Base-by-base conservation (phyloP, 108 stramenopile species). In the Cyclotella baltica region DNA sequence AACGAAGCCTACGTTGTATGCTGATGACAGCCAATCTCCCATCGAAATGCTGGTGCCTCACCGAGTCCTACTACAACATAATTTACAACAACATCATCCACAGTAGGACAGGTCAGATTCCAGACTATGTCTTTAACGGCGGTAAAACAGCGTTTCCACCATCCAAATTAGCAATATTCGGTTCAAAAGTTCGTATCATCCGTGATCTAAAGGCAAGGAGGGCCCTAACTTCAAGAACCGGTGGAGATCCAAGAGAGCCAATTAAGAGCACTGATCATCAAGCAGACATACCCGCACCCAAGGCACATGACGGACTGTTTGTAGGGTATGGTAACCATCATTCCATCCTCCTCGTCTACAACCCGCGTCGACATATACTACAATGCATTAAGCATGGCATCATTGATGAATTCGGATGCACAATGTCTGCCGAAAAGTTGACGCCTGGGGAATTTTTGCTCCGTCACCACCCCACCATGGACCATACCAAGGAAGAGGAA, bases 351-450 rank as follows among this genome's bases (percentile, higher is more conserved):
- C 6, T 43, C 13, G 40, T 43, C 6, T 43, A 43, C 13, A 13
- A 10, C 13, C 40, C 40, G 40, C 40, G 10, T 6, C n/a, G n/a
- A n/a, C 6, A 43, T 43, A 43, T 13, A 43, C 10, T 43, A 10
- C 6, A 43, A 13, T 10, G 40, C 10, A 13, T 33, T 16, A 4
- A 61, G 4, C 59, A 61, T 31, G 28, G 4, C 9, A 23, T 27
- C 16, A 29, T 61, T 61, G 59, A 61, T 31, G 29, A 61, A 16
- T 61, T 61, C 30, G 59, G 59, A 6, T 4, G 15, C 15, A 61
- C 27, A 30, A 4, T 61, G 27, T 5, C 4, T 4, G 15, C 27
- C 5, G 13, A 15, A 16, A 16, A 29, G 29, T 33, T 61, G 13
- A 61, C 59, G 20, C 59, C 59, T 9, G 59, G 28, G 29, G 59